These are phyloP conservation scores for Solanum peruvianum DNA, from an alignment of 257 asterid genomes.

Conservation along the genomic window DNA sequence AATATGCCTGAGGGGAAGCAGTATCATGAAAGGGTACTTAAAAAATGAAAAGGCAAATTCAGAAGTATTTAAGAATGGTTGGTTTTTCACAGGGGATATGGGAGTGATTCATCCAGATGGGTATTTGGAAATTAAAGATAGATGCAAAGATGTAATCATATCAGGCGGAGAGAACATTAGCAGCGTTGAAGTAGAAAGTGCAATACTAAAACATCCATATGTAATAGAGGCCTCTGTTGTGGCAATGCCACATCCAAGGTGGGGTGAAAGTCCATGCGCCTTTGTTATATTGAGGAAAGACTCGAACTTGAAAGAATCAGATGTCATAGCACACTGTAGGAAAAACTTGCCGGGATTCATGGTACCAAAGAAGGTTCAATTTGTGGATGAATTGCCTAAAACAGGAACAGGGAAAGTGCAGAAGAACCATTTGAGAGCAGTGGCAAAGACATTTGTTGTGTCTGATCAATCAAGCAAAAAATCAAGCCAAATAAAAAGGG, in stretches of 20 bases:
- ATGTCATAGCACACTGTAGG: neutral
- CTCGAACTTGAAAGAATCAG: neutral
- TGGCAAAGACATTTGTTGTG: neutral
- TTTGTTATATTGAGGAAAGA: neutral
- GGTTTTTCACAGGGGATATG: slow-evolving; percentile 31
- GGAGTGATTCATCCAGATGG: neutral
- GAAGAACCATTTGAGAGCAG: neutral
- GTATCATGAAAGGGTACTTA: slow-evolving; percentile 43
- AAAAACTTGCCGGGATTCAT: neutral
- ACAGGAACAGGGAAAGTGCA: neutral
- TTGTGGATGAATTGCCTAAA: neutral
- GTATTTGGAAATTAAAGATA: neutral
- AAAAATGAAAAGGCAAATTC: slow-evolving; percentile 24
- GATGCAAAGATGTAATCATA: neutral
- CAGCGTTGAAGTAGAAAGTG: slow-evolving; percentile 76
- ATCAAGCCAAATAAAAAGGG: neutral
- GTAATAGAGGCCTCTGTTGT: slow-evolving; percentile 82
- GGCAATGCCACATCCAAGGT: slow-evolving; percentile 78
- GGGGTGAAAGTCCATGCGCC: slow-evolving; percentile 34
- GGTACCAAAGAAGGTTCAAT: neutral
- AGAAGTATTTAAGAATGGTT: slow-evolving; percentile 46
- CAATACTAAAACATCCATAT: slow-evolving; percentile 31
- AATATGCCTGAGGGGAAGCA: slow-evolving; percentile 65
- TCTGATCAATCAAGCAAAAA: neutral
- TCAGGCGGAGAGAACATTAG: slow-evolving; percentile 86